A percentile compares a stretch with the other conserved stretches of the same genome.
Conservation (phyloP, 768 basidiomycete genomes). For the Amanita thiersii region DNA sequence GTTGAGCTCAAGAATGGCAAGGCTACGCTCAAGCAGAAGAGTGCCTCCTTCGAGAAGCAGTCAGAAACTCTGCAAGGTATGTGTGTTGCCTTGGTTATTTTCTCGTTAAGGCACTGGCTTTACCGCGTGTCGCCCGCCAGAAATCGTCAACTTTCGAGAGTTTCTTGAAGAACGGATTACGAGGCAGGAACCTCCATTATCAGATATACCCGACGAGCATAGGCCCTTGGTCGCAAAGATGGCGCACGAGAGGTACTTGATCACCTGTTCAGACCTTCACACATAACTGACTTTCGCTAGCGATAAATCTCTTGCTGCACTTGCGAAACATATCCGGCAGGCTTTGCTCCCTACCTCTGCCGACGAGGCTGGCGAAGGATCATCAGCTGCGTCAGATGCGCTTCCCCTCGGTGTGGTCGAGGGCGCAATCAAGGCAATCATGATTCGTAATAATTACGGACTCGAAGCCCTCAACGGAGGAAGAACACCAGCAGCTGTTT, state of each 20-base stretch:
- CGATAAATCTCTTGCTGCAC: slow-evolving; percentile 56
- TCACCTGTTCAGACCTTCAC: background rate
- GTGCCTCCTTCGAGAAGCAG: slow-evolving; percentile 64
- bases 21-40: slow-evolving; percentile 69
- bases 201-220: slow-evolving; percentile 58
- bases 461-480: slow-evolving; percentile 43
- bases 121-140: slow-evolving; percentile 25
- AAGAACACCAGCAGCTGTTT: slow-evolving; percentile 55
- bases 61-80: slow-evolving; percentile 83
- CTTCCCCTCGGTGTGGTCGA: slow-evolving; percentile 55
- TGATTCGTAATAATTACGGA: slow-evolving; percentile 76
- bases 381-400: slow-evolving; percentile 25
- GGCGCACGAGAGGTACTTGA: slow-evolving; percentile 72
- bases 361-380: slow-evolving; percentile 39
- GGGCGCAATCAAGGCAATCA: slow-evolving; percentile 50
- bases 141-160: slow-evolving; percentile 70
- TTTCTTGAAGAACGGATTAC: slow-evolving; percentile 53
- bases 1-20: slow-evolving; percentile 74
- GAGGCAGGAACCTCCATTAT: slow-evolving; percentile 40
- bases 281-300: slow-evolving; percentile 28
- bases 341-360: slow-evolving; percentile 59
- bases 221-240: slow-evolving; percentile 73
- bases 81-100: no score
- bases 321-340: slow-evolving; percentile 64
- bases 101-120: background rate